Base-by-base conservation (phyloP, 208 protist genomes). In the Acanthamoeba triangularis region DNA sequence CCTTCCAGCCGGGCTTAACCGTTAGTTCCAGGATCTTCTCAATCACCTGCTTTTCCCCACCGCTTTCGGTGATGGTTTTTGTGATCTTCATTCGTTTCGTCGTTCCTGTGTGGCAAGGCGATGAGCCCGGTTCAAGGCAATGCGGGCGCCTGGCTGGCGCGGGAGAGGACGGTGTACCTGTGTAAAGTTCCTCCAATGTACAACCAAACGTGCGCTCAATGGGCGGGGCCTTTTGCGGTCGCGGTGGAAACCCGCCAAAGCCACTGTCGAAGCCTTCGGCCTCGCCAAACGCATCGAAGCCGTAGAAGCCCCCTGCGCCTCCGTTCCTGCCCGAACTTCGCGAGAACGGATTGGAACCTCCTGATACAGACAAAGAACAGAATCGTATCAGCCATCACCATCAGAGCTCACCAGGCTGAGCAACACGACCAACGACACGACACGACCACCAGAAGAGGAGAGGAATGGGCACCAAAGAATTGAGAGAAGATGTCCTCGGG, bases 1-100 rank as follows among this genome's bases (percentile, higher is more conserved):
- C 98, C 97, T 99, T 99, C 97, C 99, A 99, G 16, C 99, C 99
- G 0, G 99, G 99, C 95, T 98, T 95, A 78, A 99, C 98, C 85
- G 98, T 97, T 37, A 99, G 98, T 94, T 99, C 97, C 76, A 99
- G 98, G 84, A 98, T 91, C 92, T 99, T 99, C 94, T 98, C 98
- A 69, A 69, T 16, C 35, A 33, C 30, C n/a, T 44, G 25, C 49
- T 41, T 94, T 33, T 91, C 28, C 13, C 93, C 95, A 56, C 56
- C 72, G 41, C n/a, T 28, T 47, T 54, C 47, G 61, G 96, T 90
- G 28, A 97, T 92, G 25, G 95, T 94, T 25, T 97, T 90, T 13
- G 96, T 98, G 61, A 98, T 95, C 93, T 98, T 98, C 82, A 98
- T 97, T 93, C 98, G 98, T 96, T 98, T 99, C 14, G 95, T 97